phyloP scores from a whole-genome alignment of 176 grass and related monocot species.

The Poa pratensis region DNA sequence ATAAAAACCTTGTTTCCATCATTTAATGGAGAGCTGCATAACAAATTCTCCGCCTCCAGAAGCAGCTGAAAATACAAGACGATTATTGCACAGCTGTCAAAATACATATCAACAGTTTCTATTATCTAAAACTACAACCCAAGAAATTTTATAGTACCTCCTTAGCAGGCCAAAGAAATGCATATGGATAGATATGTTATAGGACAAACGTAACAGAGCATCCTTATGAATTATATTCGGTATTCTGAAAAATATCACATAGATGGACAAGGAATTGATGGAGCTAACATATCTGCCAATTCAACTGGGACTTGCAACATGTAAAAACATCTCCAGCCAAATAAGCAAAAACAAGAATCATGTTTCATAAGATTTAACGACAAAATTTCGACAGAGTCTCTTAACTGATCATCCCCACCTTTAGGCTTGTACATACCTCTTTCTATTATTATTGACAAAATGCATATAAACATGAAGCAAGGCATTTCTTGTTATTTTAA shows the following conservation, averaged over 20 bases:
- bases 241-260: conserved; percentile 35
- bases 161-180: conserved; percentile 1
- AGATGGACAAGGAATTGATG: background rate
- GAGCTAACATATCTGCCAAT: conserved; percentile 17
- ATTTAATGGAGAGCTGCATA: conserved; percentile 59
- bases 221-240: background rate
- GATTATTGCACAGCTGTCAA: conserved; percentile 40
- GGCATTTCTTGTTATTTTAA: background rate
- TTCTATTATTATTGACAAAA: conserved; percentile 18
- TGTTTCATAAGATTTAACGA: conserved; percentile 23
- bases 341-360: conserved; percentile 12
- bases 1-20: conserved; percentile 68
- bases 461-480: conserved; percentile 3
- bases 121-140: conserved; percentile 17
- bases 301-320: background rate
- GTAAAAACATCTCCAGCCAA: background rate
- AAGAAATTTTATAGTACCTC: conserved; percentile 23
- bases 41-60: conserved; percentile 82
- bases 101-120: conserved; percentile 19
- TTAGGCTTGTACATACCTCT: conserved; percentile 18
- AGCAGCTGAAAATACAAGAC: conserved; percentile 82
- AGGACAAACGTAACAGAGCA: conserved; percentile 18
- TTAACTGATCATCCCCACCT: conserved; percentile 11
- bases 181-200: background rate
- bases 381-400: background rate